Conservation (phyloP, 768 basidiomycete species). For the Mrakia hoshinonis region DNA sequence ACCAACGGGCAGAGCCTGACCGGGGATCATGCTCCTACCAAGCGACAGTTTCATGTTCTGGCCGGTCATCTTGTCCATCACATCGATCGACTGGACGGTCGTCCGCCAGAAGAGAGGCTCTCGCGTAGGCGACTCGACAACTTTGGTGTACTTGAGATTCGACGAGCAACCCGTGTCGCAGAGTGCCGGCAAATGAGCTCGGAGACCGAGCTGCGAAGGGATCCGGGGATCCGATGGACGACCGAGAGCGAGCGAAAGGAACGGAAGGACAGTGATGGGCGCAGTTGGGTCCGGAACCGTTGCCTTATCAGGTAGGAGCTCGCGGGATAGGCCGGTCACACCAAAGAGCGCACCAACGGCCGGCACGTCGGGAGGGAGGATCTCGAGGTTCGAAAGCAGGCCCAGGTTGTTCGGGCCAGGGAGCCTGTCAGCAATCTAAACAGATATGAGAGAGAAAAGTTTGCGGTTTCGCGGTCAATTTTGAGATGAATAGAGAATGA, state of each 20-base stretch:
- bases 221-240: slow-evolving; percentile 19
- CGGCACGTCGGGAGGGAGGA: slow-evolving; percentile 9
- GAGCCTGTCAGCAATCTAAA: slow-evolving; percentile 12
- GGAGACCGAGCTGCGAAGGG: slow-evolving; percentile 19
- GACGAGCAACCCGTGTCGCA: neutral
- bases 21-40: neutral
- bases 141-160: slow-evolving; percentile 4
- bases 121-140: slow-evolving; percentile 18
- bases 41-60: neutral
- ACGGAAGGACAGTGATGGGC: neutral
- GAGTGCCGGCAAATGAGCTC: slow-evolving; percentile 13
- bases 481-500: too few relatives aligned
- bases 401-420: slow-evolving; percentile 6
- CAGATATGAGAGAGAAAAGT: too few relatives aligned
- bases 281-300: neutral
- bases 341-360: neutral
- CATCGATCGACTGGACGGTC: slow-evolving; percentile 5
- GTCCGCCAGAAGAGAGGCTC: slow-evolving; percentile 24
- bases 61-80: slow-evolving; percentile 10
- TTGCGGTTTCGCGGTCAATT: too few relatives aligned
- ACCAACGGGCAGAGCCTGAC: slow-evolving; percentile 25
- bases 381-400: slow-evolving; percentile 24
- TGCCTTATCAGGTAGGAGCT: neutral
- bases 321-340: slow-evolving; percentile 7
- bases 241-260: slow-evolving; percentile 18